Base-by-base conservation (phyloP, 176 grass and related monocot genomes). In the Secale cereale region DNA sequence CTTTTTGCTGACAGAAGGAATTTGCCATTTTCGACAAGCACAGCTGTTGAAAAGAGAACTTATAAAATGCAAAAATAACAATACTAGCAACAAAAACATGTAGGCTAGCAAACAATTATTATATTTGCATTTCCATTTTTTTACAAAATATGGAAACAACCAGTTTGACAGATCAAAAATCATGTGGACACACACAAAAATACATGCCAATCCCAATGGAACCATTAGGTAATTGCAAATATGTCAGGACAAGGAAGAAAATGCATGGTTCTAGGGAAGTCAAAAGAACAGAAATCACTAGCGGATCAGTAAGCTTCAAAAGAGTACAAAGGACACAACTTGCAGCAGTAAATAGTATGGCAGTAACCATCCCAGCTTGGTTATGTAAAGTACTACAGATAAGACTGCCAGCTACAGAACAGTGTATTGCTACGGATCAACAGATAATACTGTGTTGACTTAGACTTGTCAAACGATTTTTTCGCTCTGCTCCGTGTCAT, bases 1-100 rank as follows among this genome's bases (percentile, higher is more conserved):
- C 94, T 90, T 94, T 97, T 97, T 27, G 94, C 94, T 40, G 94
- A 97, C 36, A 97, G 81, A 78, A 97, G 90, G 82, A 97, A 97
- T 65, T 97, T 97, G 8, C 94, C 94, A 90, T 94, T 91, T 65
- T 97, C 94, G 3, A 79, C 86, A 84, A 91, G 92, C 39, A 94
- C 86, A 32, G 90, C 94, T 97, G 87, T 41, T 85, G 57, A 86
- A 30, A 78, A 16, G 14, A 83, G 48, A 19, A 76, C 37, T 30
- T 26, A 80, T 14, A 73, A 57, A 25, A 90, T 57, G 32, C 71
- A 46, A 83, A 78, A 28, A 86, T 41, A 86, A 27, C 37, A 70
- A 71, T 77, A 15, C 29, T 57, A 4, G 29, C 28, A 78, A 82
- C 0, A 50, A 56, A 33, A 82, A 82, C 35, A 83, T 78, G 25